Percentiles rank a stretch among this genome's conserved stretches.
Evolutionary conservation across 73 alveolate species (phyloP).

Genomic region (Diophrys appendiculata): DNA sequence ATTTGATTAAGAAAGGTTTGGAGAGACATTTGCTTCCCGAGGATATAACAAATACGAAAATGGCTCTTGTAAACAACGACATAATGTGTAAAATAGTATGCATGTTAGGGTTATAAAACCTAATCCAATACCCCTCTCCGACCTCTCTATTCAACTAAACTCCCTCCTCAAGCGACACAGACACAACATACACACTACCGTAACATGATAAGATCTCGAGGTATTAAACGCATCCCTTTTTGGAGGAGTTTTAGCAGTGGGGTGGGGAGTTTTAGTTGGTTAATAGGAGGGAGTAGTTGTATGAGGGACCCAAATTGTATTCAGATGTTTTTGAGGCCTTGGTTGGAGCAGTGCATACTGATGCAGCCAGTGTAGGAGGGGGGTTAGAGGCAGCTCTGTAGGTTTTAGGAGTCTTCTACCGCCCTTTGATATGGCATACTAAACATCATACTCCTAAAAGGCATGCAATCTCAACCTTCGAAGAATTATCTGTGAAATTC

Average conservation of each 20-base stretch:
- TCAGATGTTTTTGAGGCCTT: constrained; percentile 55
- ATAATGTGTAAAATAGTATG: constrained; percentile 37
- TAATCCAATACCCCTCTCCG: not conserved
- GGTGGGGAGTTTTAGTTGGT: not conserved
- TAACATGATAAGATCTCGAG: too few relatives aligned
- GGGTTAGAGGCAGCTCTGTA: constrained; percentile 23
- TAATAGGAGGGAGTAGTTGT: not conserved
- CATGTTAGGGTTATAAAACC: constrained; percentile 30
- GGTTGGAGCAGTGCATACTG: constrained; percentile 42
- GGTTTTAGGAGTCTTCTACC: constrained; percentile 21
- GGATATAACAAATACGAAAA: not conserved
- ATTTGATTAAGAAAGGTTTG: not conserved
- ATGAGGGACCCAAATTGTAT: constrained; percentile 41
- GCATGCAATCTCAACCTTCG: not conserved
- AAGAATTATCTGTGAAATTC: not conserved
- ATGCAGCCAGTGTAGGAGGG: too few relatives aligned
- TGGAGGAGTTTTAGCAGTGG: not conserved
- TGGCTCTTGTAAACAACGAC: constrained; percentile 37
- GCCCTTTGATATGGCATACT: constrained; percentile 19
- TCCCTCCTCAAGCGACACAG: too few relatives aligned
- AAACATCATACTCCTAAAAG: too few relatives aligned
- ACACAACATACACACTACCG: too few relatives aligned
- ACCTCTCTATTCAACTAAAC: too few relatives aligned
- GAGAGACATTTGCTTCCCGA: not conserved
- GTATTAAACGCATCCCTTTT: not conserved